phyloP scores from a whole-genome alignment of 2,329 filamentous ascomycete species.

The Phialophora verrucosa region DNA sequence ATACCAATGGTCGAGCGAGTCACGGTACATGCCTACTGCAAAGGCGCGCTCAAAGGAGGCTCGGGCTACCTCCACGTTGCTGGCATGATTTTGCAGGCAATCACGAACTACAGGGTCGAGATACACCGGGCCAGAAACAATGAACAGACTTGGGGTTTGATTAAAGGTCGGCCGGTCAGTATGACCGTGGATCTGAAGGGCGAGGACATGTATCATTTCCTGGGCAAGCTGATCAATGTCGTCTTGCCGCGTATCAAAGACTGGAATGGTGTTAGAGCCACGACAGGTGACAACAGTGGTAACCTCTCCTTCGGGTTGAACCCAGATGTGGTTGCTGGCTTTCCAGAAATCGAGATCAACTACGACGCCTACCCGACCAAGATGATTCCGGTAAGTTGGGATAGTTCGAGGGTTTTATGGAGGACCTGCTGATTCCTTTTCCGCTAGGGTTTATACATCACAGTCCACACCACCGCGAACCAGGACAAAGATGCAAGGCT shows the following conservation, averaged over 20 bases:
- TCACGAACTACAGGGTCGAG: conserved; percentile 75
- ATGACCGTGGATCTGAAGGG: conserved; percentile 79
- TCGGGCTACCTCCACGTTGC: conserved; percentile 79
- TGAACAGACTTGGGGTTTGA: conserved; percentile 76
- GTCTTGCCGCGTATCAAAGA: conserved; percentile 97
- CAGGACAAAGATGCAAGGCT: conserved; percentile 85
- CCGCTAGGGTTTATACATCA: conserved; percentile 74
- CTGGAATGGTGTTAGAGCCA: conserved; percentile 79
- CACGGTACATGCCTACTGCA: conserved; percentile 77
- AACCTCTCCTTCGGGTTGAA: conserved; percentile 85
- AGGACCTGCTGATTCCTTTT: conserved; percentile 45
- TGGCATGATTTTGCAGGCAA: conserved; percentile 81
- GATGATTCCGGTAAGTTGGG: conserved; percentile 61
- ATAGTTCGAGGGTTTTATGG: neutral
- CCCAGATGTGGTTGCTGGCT: conserved; percentile 76
- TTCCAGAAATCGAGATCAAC: conserved; percentile 94
- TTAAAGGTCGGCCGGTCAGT: conserved; percentile 69
- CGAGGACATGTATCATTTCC: conserved; percentile 84
- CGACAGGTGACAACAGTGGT: conserved; percentile 82
- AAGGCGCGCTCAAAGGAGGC: conserved; percentile 70
- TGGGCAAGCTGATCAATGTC: conserved; percentile 87
- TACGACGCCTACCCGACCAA: conserved; percentile 65
- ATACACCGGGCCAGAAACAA: conserved; percentile 72
- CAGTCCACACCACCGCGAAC: conserved; percentile 80
- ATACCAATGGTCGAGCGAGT: conserved; percentile 81